Evolutionary conservation across 2,329 filamentous ascomycete species (phyloP), one percentile per base, ranked within the genome.

Genomic region (Botryosphaeria dothidea): DNA sequence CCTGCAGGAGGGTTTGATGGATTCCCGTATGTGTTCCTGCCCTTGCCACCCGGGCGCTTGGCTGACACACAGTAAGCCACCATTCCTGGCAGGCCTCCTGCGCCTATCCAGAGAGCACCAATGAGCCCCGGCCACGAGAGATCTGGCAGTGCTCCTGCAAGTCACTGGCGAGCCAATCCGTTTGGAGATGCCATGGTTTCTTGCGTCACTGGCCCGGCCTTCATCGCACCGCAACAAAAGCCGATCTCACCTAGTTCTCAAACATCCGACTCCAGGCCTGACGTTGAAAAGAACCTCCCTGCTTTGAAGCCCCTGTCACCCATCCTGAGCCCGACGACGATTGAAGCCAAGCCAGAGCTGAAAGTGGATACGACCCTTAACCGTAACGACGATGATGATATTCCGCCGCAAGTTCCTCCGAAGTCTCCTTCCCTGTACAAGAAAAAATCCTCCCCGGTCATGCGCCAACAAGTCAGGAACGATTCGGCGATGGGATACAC

Each of bases 141-240:
- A 64, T 78, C 77, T 4, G 74, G 71, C 68, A 79, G 76, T 71
- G 75, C 73, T 41, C 77, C 63, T 57, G 62, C 43, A 60, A 52
- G 9, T 8, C 46, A 71, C 64, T 79, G 77, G 77, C 72, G 75
- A 64, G 65, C 70, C 25, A 74, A 76, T 49, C 76, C 77, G 3
- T 78, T 79, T 65, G 76, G 77, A 21, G 76, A 78, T 73, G 77
- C 77, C 48, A 72, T 78, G 69, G 71, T 77, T 31, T 73, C 75
- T 34, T 77, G 75, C 62, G 71, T 79, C 25, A 77, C 75, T 36
- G 75, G 76, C 2, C 77, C 77, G 48, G 73, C 74, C 11, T 68
- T 72, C 4, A 29, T 64, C 70, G 41, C 66, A 66, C 34, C 49
- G 68, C 56, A 46, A 23, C 34, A 54, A n/a, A 65, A 65, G 45